Percentiles rank a stretch among this genome's conserved stretches.
Conservation (phyloP, 164 flowering plant species). For the Dillenia turbinata region DNA sequence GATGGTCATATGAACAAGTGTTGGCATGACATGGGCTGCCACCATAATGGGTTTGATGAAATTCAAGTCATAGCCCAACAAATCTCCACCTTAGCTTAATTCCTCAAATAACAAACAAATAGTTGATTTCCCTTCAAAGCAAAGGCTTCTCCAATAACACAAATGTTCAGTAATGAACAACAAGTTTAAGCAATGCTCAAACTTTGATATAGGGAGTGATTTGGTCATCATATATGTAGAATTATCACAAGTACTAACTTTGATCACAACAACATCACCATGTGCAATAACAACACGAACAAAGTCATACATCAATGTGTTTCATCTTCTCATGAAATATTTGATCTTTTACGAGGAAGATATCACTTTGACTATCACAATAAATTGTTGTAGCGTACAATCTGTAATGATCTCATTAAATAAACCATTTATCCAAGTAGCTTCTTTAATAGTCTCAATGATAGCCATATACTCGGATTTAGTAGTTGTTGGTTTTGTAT, state of each 20-base stretch:
- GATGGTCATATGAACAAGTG: too few relatives aligned
- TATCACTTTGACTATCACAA: slow-evolving; percentile 12
- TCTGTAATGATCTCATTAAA: neutral
- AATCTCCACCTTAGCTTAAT: too few relatives aligned
- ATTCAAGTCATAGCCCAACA: too few relatives aligned
- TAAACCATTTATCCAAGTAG: neutral
- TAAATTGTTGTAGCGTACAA: neutral
- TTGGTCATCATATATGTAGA: slow-evolving; percentile 12
- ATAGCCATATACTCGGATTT: slow-evolving; percentile 3
- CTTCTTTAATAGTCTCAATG: slow-evolving; percentile 2
- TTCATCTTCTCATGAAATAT: neutral
- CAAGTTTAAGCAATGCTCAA: slow-evolving; percentile 11
- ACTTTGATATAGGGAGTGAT: neutral
- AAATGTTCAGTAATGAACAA: neutral
- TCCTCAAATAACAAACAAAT: too few relatives aligned
- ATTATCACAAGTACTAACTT: slow-evolving; percentile 5
- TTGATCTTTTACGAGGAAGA: neutral
- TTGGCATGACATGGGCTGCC: too few relatives aligned
- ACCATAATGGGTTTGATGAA: too few relatives aligned
- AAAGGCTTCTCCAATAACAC: too few relatives aligned
- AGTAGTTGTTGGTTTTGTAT: too few relatives aligned
- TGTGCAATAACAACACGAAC: neutral
- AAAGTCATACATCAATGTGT: slow-evolving; percentile 6
- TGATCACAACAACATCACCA: neutral
- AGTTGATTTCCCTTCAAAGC: too few relatives aligned